A percentile compares a stretch with the other conserved stretches of the same genome.
Conservation (phyloP, 2,329 filamentous ascomycete species). For the Cercospora beticola region DNA sequence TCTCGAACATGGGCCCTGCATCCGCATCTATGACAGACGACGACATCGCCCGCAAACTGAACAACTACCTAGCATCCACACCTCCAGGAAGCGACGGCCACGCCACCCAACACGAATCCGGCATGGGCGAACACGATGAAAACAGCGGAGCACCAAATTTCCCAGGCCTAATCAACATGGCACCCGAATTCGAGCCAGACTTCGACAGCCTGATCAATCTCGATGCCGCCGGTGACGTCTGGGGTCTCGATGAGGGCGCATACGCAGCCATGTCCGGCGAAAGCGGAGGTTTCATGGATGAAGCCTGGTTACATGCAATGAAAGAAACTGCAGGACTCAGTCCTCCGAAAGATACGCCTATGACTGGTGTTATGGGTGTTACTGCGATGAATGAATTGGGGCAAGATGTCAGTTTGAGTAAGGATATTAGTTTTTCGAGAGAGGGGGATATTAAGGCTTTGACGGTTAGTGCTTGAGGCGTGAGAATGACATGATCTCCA, state of each 20-base stretch:
- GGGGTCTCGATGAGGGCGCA: slow-evolving; percentile 36
- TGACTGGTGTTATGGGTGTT: slow-evolving; percentile 16
- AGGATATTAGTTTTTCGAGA: slow-evolving; percentile 8
- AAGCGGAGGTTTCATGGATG: slow-evolving; percentile 38
- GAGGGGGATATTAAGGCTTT: slow-evolving; percentile 10
- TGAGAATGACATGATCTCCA: not conserved
- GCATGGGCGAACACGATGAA: slow-evolving; percentile 5
- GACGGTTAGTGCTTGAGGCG: slow-evolving; percentile 2
- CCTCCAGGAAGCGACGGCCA: slow-evolving; percentile 45
- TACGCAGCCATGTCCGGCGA: slow-evolving; percentile 37
- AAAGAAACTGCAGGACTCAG: slow-evolving; percentile 21
- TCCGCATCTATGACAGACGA: slow-evolving; percentile 41
- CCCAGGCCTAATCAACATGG: slow-evolving; percentile 11
- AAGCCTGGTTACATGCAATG: slow-evolving; percentile 41
- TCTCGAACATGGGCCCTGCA: not conserved
- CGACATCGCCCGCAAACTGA: slow-evolving; percentile 49
- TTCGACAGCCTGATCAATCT: slow-evolving; percentile 42
- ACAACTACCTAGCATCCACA: slow-evolving; percentile 52
- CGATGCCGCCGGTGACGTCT: slow-evolving; percentile 38
- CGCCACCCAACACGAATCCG: slow-evolving; percentile 19
- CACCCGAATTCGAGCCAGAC: slow-evolving; percentile 37
- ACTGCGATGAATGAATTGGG: slow-evolving; percentile 9
- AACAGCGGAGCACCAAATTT: slow-evolving; percentile 5
- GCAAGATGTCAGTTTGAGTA: slow-evolving; percentile 11
- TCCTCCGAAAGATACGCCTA: slow-evolving; percentile 9